Conservation (phyloP, 495 filamentous ascomycete species). For the Podospora bellae-mahoneyi region DNA sequence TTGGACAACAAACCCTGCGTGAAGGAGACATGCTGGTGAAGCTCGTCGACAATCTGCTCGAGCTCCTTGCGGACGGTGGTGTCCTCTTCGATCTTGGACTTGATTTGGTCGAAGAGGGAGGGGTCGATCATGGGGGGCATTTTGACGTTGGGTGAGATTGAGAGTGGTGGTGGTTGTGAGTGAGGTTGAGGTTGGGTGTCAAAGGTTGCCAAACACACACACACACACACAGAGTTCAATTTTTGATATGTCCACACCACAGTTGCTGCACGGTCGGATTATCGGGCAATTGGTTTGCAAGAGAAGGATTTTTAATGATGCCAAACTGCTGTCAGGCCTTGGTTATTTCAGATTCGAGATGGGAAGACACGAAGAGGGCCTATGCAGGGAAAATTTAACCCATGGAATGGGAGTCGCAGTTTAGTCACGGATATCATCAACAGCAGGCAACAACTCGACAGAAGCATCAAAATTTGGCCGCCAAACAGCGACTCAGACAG, state of each 20-base stretch:
- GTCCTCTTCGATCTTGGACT: conserved; percentile 88
- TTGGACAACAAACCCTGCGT: conserved; percentile 79
- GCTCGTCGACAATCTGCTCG: conserved; percentile 69
- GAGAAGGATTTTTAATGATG: neutral
- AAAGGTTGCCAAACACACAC: neutral
- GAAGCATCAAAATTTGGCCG: neutral
- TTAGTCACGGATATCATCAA: neutral
- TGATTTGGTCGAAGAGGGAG: conserved; percentile 81
- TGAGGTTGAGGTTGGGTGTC: conserved; percentile 1
- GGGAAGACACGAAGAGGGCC: neutral
- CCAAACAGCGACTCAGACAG: neutral
- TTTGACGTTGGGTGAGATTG: conserved; percentile 23
- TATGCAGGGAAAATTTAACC: neutral
- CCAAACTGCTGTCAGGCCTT: neutral
- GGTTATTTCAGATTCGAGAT: neutral
- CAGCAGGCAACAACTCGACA: neutral
- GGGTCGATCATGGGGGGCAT: conserved; percentile 62
- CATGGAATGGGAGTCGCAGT: neutral
- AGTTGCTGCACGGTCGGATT: neutral
- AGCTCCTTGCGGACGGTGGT: conserved; percentile 75
- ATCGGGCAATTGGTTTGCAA: neutral
- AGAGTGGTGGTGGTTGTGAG: neutral
- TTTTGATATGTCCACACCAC: neutral
- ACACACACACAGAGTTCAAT: neutral
- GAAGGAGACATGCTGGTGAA: conserved; percentile 62